Base-by-base conservation (phyloP, 768 basidiomycete species). In the Rhizopogon vulgaris region DNA sequence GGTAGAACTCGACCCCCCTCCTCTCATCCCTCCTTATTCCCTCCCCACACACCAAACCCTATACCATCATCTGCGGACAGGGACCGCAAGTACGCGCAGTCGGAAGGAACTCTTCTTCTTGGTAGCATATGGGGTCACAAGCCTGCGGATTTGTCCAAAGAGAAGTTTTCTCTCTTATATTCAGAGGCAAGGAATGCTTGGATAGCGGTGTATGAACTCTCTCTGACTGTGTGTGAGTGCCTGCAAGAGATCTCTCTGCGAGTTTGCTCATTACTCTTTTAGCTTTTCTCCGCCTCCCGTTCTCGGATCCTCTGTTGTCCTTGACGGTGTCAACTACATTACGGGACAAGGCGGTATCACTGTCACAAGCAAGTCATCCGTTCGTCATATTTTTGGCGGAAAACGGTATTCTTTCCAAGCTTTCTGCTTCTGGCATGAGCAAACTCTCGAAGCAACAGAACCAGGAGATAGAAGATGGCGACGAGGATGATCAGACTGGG, bases 321-420 rank as follows among this genome's bases (percentile, higher is more conserved):
- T 68, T 96, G 27, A 96, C 93, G 0, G 76, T 85, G 3, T 91
- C 89, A 3, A 77, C 84, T n/a, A 96, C 93, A 1, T 71, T 95
- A n/a, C 80, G 93, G 45, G 90, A 94, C 22, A 88, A 83, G 59
- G 79, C 85, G 0, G 63, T 88, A 6, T 67, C 76, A 12, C 58
- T 76, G 11, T 78, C 75, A 2, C 67, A 77, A 6, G 63, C 66
- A 5, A 59, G 71, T 28, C 58, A 66, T 47, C 61, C 68, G 1
- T 58, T 80, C 25, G 56, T 63, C 17, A 54, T 50, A 52, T 69
- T 58, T 57, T 53, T 66, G 48, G 38, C 38, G 39, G 52, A 36
- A 46, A 52, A 51, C 4, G 59, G 52, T 32, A 42, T 64, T 17
- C 38, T 61, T 28, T 57, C 57, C 30, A 49, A 46, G 50, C 51